Conservation (phyloP, 805 yeast species). For the Nakazawaea pomicola region DNA sequence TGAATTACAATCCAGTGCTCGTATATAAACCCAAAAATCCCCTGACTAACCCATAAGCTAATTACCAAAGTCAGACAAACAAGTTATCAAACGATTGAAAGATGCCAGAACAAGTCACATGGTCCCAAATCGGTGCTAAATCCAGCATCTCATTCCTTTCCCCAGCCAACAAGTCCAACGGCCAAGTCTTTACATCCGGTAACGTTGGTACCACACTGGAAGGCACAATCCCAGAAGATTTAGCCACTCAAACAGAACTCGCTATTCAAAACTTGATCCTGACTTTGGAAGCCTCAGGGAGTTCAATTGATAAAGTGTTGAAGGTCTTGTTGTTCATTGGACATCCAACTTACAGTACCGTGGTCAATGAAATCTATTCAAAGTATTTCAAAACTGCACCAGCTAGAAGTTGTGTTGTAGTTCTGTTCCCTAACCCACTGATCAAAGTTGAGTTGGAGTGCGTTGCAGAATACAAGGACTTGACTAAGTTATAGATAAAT, state of each 20-base stretch:
- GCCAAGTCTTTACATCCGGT: slow-evolving; percentile 26
- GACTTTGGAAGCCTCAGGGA: slow-evolving; percentile 39
- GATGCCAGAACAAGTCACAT: slow-evolving; percentile 24
- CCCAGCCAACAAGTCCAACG: slow-evolving; percentile 31
- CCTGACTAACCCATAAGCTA: too few species aligned
- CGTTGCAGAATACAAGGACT: slow-evolving; percentile 30
- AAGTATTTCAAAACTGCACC: slow-evolving; percentile 44
- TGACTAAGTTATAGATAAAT: not conserved
- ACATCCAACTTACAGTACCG: slow-evolving; percentile 35
- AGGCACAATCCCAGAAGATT: slow-evolving; percentile 35
- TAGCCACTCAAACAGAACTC: slow-evolving; percentile 40
- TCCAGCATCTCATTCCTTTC: slow-evolving; percentile 27
- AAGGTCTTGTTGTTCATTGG: slow-evolving; percentile 47
- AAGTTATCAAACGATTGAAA: not conserved
- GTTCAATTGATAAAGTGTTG: slow-evolving; percentile 39
- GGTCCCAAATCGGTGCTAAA: slow-evolving; percentile 29
- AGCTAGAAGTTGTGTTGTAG: slow-evolving; percentile 49
- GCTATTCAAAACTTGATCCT: slow-evolving; percentile 39
- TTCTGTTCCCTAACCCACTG: slow-evolving; percentile 44
- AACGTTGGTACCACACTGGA: slow-evolving; percentile 23
- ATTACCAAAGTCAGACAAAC: too few species aligned
- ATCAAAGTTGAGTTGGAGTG: slow-evolving; percentile 49
- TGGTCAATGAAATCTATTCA: slow-evolving; percentile 41
- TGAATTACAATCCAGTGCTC: too few species aligned
- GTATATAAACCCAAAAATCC: not conserved